Evolutionary conservation across 2,329 filamentous ascomycete genomes (phyloP), one percentile per base, ranked within the genome.

Genomic region (Sclerotinia sclerotiorum): DNA sequence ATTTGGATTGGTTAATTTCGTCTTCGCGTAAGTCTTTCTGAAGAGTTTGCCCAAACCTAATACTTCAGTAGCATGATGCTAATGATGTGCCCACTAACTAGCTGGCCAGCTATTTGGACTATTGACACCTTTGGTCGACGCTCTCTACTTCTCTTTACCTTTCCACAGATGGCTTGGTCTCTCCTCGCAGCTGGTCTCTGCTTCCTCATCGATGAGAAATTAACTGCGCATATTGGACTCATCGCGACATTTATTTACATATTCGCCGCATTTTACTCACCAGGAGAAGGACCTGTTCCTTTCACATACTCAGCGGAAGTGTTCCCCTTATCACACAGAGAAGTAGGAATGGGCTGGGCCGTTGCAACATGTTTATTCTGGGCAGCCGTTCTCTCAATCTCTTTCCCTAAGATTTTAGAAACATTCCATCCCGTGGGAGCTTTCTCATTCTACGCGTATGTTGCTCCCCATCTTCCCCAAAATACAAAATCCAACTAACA

Each of bases 141-240:
- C 44, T 80, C 84, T 19, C 79, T 90, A 21, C 81, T 89, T 2
- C 79, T 89, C 0, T 88, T 89, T 77, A 89, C 87, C 2, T 89
- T 90, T 74, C 87, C 87, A 0, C 82, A 88, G 69, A 90, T 89
- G 87, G 84, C 84, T 24, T 88, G 87, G 85, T 87, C 86, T 13
- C 77, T 90, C 24, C 81, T 89, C 1, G 84, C 85, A 0, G 86
- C 84, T 17, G 87, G 85, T 1, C 82, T 88, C 65, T 85, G 82
- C 72, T 87, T 85, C 68, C 81, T 84, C 57, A 82, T 88, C n/a
- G 77, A 49, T n/a, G 5, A 27, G 48, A 17, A 21, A 13, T 63
- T 32, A 2, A 63, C 15, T 6, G 82, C 82, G 0, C 83, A 84
- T 75, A 76, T 85, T 10, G 85, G 79, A 0, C 76, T 85, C 0